Percentiles rank a stretch among this genome's conserved stretches.
Evolutionary conservation across 352 stramenopile species (phyloP).

Genomic region (Globisporangium radiosum): DNA sequence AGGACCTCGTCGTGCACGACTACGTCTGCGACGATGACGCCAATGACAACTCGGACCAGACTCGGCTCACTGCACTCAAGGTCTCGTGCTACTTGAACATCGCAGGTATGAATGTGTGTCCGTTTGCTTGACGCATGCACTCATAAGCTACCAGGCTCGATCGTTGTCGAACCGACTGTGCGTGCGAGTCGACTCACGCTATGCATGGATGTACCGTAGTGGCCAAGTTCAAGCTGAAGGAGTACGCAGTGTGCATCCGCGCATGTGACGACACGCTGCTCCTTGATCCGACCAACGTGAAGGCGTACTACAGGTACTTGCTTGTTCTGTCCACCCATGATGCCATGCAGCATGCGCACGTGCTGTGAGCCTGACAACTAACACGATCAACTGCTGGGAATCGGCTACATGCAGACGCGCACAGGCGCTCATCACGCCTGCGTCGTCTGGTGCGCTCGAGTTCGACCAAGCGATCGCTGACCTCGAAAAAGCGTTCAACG

Average conservation of each 20-base stretch:
- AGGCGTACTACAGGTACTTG: conserved; percentile 63
- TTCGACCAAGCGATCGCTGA: conserved; percentile 71
- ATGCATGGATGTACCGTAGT: conserved; percentile 20
- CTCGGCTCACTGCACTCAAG: conserved; percentile 44
- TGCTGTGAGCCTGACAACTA: no score
- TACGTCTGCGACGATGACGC: conserved; percentile 37
- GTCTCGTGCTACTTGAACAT: conserved; percentile 79
- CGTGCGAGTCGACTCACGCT: neutral
- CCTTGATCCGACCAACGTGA: conserved; percentile 59
- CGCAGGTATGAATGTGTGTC: conserved; percentile 31
- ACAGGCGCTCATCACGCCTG: conserved; percentile 65
- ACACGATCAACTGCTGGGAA: neutral
- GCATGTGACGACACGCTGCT: conserved; percentile 68
- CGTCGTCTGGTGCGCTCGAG: conserved; percentile 67
- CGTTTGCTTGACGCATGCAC: neutral
- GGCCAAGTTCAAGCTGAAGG: conserved; percentile 73
- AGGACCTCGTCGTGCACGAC: conserved; percentile 53
- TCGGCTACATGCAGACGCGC: conserved; percentile 31
- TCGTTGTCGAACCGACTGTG: conserved; percentile 4
- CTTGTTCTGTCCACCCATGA: no score
- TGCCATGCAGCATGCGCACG: neutral
- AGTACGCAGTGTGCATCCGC: conserved; percentile 47
- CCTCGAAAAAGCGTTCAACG: conserved; percentile 55
- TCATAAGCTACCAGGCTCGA: no score
- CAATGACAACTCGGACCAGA: conserved; percentile 31